Evolutionary conservation across 2,329 filamentous ascomycete species (phyloP), one percentile per base, ranked within the genome.

Genomic region (Hypoxylon sp.): DNA sequence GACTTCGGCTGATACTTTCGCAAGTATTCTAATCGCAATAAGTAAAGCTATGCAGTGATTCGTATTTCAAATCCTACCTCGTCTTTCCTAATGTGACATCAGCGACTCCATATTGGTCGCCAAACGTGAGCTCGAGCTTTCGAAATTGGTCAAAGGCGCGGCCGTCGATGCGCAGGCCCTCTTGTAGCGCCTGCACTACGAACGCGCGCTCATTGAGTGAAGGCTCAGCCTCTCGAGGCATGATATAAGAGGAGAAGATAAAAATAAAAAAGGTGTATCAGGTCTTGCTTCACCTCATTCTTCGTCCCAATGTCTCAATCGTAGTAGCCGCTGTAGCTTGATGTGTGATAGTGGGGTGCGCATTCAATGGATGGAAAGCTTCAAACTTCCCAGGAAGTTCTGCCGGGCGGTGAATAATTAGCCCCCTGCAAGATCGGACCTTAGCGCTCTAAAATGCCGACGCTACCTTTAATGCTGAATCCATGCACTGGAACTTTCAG

Each of bases 181-280:
- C 89, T 73, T 90, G 85, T 9, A 99, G 87, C 46, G 95, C 94
- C 76, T 96, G 88, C 66, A 90, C 84, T 70, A 97, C 87, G 78
- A 99, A 99, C 8, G 88, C 88, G 77, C 88, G 92, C 84, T 98
- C 95, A 77, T 95, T 93, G 69, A 91, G 87, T 55, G 95, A 97
- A 60, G 95, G 92, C 73, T 96, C 92, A 65, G 90, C 89, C 90
- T 97, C 94, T 80, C 92, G 91, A 76, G 95, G 95, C 95, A 98
- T 98, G 69, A 70, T 84, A 70, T 66, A 65, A 54, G 70, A 52
- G 67, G 67, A 11, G 6, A 67, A 57, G 53, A 16, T 27, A 46
- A 45, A 29, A 55, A 43, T 57, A 55, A 29, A 27, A n/a, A 55
- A 61, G 66, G 14, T 41, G 61, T 41, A 61, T 60, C 59, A 54